Evolutionary conservation across 73 alveolate species (phyloP), one percentile per base, ranked within the genome.

Genomic region (Paraurostyla sp.): DNA sequence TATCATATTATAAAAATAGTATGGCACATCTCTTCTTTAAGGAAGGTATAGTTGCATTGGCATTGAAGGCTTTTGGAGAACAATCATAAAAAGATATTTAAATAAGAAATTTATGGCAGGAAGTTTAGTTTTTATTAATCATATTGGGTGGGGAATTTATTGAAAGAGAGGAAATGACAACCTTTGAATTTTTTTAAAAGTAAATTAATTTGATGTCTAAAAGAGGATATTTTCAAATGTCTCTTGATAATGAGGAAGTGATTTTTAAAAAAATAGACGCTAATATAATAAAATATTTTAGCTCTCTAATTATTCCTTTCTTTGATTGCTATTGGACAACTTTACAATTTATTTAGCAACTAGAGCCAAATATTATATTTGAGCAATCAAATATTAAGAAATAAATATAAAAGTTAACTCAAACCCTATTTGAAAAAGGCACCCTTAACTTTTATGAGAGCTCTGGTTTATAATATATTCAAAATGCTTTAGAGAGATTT

Each of bases 251-350:
- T 81, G 57, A 32, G 83, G 49, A 40, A 33, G 86, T 89, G 1
- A 69, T 86, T 60, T 76, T 83, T 15, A 51, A 42, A 43, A 40
- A 43, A 48, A 45, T 36, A 30, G 96, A 96, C 27, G 89, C 91
- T 41, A 40, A 76, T 23, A 88, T 93, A 56, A 42, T 91, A 20
- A 73, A 71, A 59, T 88, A 95, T 91, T 73, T 95, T 38, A 89
- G 96, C 69, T 87, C 96, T n/a, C 82, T 96, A 22, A 38, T 96
- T 35, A 91, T 94, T 92, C 99, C 99, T 0, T 65, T 96, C 36
- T 89, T 96, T 41, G 99, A 96, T 25, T 48, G 97, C 33, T 96
- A 93, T 83, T 96, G 99, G 99, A 83, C 90, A 25, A 91, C 97
- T 0, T 58, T 94, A 25, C 87, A 92, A 32, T 94, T 68, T 80